Evolutionary conservation across 177 flowering plant genomes (phyloP), one percentile per base, ranked within the genome.

Genomic region (Tripterygium wilfordii): DNA sequence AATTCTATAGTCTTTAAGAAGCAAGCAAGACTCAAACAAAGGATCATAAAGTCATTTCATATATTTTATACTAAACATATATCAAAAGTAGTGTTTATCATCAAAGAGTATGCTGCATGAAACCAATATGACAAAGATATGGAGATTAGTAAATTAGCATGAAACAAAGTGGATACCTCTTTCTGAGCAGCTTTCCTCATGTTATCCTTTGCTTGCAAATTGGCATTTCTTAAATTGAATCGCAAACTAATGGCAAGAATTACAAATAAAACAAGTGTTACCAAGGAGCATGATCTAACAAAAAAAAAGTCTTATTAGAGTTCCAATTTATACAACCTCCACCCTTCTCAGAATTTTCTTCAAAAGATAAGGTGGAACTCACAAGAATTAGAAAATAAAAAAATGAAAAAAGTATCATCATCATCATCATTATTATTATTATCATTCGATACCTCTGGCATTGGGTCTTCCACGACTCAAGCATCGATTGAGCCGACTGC

Each of bases 171-270:
- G 0, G 13, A 51, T 69, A 91, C 96, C 98, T 91, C 87, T 56
- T 77, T 68, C 61, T 88, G 83, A 43, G 95, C 96, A 57, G 92
- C 74, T 70, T 83, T 91, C 61, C 77, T 67, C 61, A 88, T 72
- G 54, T 88, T 91, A 32, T 69, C 78, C 69, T 80, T 85, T 23
- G 96, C 95, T 75, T 85, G 83, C 64, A 91, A 45, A 74, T 88
- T 91, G 39, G 96, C 96, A 72, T 69, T 83, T 57, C 96, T 88
- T 62, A 86, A 43, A 39, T 65, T 70, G 67, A 67, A 37, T 42
- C 79, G 74, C 75, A 91, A 68, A 54, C 98, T 91, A 60, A 19
- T 22, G 8, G 45, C 24, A 42, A 43, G 23, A 21, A 49, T 23
- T 14, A 20, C 4, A 14, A 42, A 45, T 28, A 41, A 39, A 28